Conservation (phyloP, 768 basidiomycete species). For the Kondoa subrosea region DNA sequence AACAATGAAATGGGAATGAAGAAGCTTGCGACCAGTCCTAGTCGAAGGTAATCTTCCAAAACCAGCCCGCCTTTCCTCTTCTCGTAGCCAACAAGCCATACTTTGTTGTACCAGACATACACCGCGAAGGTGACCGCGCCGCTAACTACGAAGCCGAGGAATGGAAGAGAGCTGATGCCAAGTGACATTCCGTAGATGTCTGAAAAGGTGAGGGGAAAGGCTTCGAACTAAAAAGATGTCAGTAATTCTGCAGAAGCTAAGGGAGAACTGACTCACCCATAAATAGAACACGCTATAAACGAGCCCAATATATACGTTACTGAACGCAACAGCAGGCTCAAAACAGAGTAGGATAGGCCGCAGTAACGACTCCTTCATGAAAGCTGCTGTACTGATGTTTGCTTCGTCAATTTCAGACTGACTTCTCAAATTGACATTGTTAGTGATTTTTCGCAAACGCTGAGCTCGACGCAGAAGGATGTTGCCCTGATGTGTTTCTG, state of each 20-base stretch:
- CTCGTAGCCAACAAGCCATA: neutral
- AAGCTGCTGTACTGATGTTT: conserved; percentile 9
- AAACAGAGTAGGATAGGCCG: conserved; percentile 10
- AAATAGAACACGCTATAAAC: conserved; percentile 18
- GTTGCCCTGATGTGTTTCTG: conserved; percentile 30
- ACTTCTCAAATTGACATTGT: conserved; percentile 27
- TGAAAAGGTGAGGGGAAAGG: conserved; percentile 12
- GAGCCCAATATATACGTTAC: conserved; percentile 17
- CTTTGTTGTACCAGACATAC: conserved; percentile 18
- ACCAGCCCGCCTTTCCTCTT: conserved; percentile 8
- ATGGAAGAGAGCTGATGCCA: conserved; percentile 5
- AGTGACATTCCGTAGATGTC: conserved; percentile 9
- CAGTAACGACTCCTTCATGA: neutral
- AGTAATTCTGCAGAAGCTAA: conserved; percentile 1
- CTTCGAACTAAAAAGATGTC: conserved; percentile 10
- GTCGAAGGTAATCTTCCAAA: conserved; percentile 7
- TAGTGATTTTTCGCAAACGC: conserved; percentile 30
- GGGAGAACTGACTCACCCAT: conserved; percentile 10
- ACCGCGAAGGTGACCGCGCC: neutral
- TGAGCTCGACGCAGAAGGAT: conserved; percentile 31
- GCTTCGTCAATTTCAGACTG: conserved; percentile 15
- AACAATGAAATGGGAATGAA: conserved; percentile 9
- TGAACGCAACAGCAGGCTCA: conserved; percentile 19
- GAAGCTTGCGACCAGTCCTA: neutral
- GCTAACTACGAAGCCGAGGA: conserved; percentile 16